Percentiles rank a stretch among this genome's conserved stretches.
phyloP scores from a whole-genome alignment of 805 yeast species.

The Wickerhamomyces sydowiorum region DNA sequence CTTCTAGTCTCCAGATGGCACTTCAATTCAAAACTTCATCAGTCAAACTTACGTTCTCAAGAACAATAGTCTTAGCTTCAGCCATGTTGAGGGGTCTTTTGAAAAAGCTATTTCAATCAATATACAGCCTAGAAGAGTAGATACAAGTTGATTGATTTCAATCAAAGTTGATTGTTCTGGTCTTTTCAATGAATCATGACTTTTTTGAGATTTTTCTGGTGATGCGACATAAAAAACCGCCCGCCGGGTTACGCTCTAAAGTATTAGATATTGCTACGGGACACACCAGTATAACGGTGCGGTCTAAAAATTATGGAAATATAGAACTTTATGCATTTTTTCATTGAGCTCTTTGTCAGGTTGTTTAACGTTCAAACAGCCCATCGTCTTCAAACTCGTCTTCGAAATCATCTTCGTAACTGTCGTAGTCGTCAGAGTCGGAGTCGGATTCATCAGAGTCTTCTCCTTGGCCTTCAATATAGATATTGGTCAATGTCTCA shows the following conservation, averaged over 20 bases:
- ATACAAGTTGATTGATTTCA: too few relatives aligned
- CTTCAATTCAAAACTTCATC: not conserved
- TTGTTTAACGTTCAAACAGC: conserved; percentile 46
- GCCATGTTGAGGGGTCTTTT: conserved; percentile 9
- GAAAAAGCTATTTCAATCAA: not conserved
- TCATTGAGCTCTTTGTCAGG: too few relatives aligned
- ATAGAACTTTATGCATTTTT: too few relatives aligned
- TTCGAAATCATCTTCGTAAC: conserved; percentile 35
- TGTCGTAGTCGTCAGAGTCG: conserved; percentile 25
- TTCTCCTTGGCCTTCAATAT: conserved; percentile 21
- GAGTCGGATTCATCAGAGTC: conserved; percentile 14
- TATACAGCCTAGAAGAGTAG: not conserved
- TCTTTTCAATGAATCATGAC: too few relatives aligned
- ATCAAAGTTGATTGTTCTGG: too few relatives aligned
- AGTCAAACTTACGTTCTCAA: conserved; percentile 31
- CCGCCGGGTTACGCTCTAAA: not conserved
- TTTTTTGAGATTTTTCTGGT: not conserved
- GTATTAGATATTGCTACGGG: not conserved
- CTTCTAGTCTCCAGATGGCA: too few relatives aligned
- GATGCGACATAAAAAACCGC: not conserved
- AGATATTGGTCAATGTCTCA: conserved; percentile 43
- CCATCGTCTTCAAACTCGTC: conserved; percentile 51
- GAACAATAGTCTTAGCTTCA: conserved; percentile 31
- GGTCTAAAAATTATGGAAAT: too few relatives aligned
- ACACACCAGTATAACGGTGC: not conserved